Base-by-base conservation (phyloP, 371 early-diverging fungal genomes). In the Edhazardia aedis region DNA sequence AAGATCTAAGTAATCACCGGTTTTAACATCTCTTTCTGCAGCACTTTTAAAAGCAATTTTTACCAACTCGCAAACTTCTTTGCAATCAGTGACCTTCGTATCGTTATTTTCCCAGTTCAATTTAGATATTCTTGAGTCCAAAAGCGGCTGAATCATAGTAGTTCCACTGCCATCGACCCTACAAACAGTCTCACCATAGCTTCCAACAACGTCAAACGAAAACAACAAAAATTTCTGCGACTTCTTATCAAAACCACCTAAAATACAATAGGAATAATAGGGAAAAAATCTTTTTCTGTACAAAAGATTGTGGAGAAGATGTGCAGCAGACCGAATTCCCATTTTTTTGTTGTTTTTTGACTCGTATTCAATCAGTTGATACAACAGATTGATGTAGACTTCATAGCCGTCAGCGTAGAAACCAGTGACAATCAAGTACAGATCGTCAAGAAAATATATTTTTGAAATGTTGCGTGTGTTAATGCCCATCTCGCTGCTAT, bases 11-110 rank as follows among this genome's bases (percentile, higher is more conserved):
- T 74, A 78, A 73, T 98, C 99, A 59, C 95, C 95, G 14, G 99
- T 98, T 75, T 94, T 82, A 55, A 95, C 94, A 74, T 98, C 94
- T 62, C 93, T 83, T 74, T 98, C 99, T 3, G 94, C 82, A 26
- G 92, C 95, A 23, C 86, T 80, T 14, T 85, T 84, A 71, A 95
- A 98, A 16, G 92, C 86, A 62, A 91, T 95, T 66, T 83, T 86
- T 46, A 83, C 83, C 49, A 95, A 74, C 42, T 77, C 72, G 24
- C 82, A 54, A 7, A 80, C 88, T 49, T 77, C 69, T 7, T 83
- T 84, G 25, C 80, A 57, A 30, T 44, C 25, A 2, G 55, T 14
- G 19, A 29, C 36, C 14, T 16, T 26, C 24, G 39, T 40, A 1
- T 1, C 14, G 21, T 51, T 60, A 54, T 57, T 36, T 11, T 54